These are phyloP conservation scores for Spizellomyces sp. DNA, from an alignment of 192 early-diverging fungal genomes.

Conservation along the genomic window DNA sequence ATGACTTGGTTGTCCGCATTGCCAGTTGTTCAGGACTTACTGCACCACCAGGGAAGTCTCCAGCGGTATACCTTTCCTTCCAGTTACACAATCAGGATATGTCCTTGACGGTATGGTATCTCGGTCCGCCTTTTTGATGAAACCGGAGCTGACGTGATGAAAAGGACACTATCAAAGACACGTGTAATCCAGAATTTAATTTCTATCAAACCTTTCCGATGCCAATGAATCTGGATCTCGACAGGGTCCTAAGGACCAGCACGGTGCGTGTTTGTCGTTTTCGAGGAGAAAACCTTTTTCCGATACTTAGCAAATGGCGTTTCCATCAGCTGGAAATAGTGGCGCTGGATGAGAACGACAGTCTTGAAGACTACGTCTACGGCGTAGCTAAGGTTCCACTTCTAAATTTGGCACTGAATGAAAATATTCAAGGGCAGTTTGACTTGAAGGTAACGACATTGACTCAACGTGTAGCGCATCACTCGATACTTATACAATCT, in stretches of 20 bases:
- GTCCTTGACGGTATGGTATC: slow-evolving; percentile 26
- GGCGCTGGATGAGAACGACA: slow-evolving; percentile 47
- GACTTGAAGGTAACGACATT: slow-evolving; percentile 16
- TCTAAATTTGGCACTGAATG: slow-evolving; percentile 31
- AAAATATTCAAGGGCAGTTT: slow-evolving; percentile 35
- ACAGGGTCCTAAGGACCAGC: slow-evolving; percentile 40
- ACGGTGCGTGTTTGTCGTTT: slow-evolving; percentile 1
- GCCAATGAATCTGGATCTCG: slow-evolving; percentile 46
- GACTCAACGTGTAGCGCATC: neutral
- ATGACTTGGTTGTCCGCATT: slow-evolving; percentile 44
- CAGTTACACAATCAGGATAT: slow-evolving; percentile 39
- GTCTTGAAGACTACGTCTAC: slow-evolving; percentile 40
- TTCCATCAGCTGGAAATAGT: slow-evolving; percentile 24
- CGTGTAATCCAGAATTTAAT: slow-evolving; percentile 41
- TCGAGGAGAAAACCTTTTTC: neutral
- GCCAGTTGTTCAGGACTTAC: slow-evolving; percentile 31
- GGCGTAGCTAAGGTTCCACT: slow-evolving; percentile 41
- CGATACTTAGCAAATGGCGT: neutral
- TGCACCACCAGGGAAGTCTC: slow-evolving; percentile 19
- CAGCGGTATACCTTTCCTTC: slow-evolving; percentile 42
- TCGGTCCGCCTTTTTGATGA: too few species aligned
- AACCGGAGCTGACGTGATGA: too few species aligned
- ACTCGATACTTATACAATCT: neutral
- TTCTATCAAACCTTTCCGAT: slow-evolving; percentile 39
- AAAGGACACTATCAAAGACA: slow-evolving; percentile 38